These are phyloP conservation scores for Kalmusia sp. DNA, from an alignment of 2,329 filamentous ascomycete species.

Conservation along the genomic window DNA sequence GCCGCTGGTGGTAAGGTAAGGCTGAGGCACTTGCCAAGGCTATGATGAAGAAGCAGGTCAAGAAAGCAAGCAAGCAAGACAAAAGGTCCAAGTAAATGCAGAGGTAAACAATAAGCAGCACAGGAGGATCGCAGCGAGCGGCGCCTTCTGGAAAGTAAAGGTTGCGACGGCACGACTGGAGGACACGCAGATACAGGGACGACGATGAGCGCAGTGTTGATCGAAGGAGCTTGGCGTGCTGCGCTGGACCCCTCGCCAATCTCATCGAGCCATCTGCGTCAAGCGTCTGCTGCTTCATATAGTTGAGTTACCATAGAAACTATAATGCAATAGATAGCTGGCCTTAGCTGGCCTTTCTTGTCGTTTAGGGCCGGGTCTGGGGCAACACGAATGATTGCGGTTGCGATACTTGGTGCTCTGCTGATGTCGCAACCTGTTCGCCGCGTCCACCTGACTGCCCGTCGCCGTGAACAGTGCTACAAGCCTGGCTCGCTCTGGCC, in stretches of 20 bases:
- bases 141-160: too few species aligned
- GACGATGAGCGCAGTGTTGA: background rate
- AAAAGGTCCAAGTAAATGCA: background rate
- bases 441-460: background rate
- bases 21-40: conserved; percentile 5
- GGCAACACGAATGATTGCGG: too few species aligned
- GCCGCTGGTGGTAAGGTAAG: background rate
- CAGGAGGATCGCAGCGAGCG: background rate
- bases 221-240: too few species aligned
- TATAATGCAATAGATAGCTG: too few species aligned
- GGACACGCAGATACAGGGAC: background rate
- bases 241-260: conserved; percentile 4
- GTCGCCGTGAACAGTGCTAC: background rate
- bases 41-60: background rate
- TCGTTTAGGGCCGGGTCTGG: too few species aligned
- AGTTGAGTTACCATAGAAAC: too few species aligned
- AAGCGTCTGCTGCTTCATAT: too few species aligned
- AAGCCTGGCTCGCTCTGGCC: background rate
- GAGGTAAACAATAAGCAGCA: background rate
- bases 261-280: conserved; percentile 4
- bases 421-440: conserved; percentile 7
- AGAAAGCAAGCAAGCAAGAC: background rate
- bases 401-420: too few species aligned
- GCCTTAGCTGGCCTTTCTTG: too few species aligned
- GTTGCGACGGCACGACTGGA: too few species aligned